Evolutionary conservation across 1,139 yeast genomes (phyloP).

Genomic region (Tardiomyces depauwii): DNA sequence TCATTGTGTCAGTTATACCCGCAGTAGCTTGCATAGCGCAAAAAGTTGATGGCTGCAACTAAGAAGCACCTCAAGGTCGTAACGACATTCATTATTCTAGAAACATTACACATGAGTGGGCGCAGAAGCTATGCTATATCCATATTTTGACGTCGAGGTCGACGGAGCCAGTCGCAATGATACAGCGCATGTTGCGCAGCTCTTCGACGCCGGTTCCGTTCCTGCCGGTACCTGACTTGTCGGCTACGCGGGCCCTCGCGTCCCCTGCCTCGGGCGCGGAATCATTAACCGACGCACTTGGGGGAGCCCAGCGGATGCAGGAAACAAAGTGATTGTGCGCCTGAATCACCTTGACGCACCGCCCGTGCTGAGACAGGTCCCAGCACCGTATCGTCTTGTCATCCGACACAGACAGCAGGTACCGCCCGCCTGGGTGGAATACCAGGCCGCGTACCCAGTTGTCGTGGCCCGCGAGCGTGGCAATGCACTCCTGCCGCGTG

Average conservation of each 20-base stretch:
- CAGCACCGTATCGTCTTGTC: conserved; percentile 70
- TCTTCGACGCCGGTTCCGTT: background rate
- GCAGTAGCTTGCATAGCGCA: no score
- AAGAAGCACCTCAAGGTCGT: no score
- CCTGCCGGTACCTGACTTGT: conserved; percentile 3
- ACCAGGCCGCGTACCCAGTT: conserved; percentile 74
- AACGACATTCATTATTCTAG: background rate
- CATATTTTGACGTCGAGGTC: conserved; percentile 81
- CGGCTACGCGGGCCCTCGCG: background rate
- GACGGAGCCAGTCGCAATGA: conserved; percentile 70
- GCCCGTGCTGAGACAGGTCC: conserved; percentile 53
- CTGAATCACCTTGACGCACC: conserved; percentile 40
- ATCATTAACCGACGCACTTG: conserved; percentile 10
- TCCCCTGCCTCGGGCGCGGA: conserved; percentile 1
- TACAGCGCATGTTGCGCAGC: conserved; percentile 19
- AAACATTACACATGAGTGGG: background rate
- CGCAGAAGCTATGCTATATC: conserved; percentile 23
- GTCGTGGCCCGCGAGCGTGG: conserved; percentile 57
- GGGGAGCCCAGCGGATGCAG: conserved; percentile 46
- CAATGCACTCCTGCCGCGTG: conserved; percentile 52
- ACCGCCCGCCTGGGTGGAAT: conserved; percentile 69
- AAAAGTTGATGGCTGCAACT: no score
- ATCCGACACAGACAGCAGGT: conserved; percentile 57
- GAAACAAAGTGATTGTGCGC: conserved; percentile 73
- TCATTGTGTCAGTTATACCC: no score